A percentile compares a stretch with the other conserved stretches of the same genome.
Conservation (phyloP, 768 basidiomycete species). For the Clitopilus hobsonii region DNA sequence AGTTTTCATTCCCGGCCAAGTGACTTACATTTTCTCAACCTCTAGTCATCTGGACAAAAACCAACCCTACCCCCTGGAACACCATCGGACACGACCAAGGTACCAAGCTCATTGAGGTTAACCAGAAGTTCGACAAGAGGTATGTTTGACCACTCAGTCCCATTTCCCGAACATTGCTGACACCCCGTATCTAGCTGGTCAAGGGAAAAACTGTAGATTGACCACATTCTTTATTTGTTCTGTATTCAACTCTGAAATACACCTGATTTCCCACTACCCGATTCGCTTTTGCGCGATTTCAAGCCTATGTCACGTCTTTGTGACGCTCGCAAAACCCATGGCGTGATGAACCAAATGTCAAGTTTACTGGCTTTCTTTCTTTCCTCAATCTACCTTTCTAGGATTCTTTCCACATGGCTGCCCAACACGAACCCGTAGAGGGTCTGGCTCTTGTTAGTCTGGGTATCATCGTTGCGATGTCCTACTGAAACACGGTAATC, state of each 20-base stretch:
- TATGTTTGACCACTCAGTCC: constrained; percentile 24
- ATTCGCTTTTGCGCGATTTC: constrained; percentile 3
- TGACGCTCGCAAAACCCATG: constrained; percentile 3
- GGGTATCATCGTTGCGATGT: not conserved
- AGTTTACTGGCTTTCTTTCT: not conserved
- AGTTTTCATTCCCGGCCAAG: constrained; percentile 2
- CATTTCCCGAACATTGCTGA: constrained; percentile 5
- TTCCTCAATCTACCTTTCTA: not conserved
- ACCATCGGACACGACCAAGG: constrained; percentile 69
- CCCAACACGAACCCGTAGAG: constrained; percentile 18
- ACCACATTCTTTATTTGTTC: constrained; percentile 10
- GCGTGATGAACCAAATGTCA: constrained; percentile 3
- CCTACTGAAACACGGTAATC: not conserved
- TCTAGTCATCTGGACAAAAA: constrained; percentile 53
- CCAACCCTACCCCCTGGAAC: constrained; percentile 89
- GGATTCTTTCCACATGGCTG: not conserved
- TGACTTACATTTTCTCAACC: not conserved
- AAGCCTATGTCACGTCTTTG: not conserved
- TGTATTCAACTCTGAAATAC: constrained; percentile 14
- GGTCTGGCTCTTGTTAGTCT: constrained; percentile 36
- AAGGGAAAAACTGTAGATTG: constrained; percentile 62
- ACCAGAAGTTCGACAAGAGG: constrained; percentile 76
- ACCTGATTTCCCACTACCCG: constrained; percentile 4
- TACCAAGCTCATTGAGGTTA: constrained; percentile 64
- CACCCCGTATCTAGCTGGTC: constrained; percentile 52